phyloP scores from a whole-genome alignment of 2,329 filamentous ascomycete genomes.

The Trichoderma semiorbis region DNA sequence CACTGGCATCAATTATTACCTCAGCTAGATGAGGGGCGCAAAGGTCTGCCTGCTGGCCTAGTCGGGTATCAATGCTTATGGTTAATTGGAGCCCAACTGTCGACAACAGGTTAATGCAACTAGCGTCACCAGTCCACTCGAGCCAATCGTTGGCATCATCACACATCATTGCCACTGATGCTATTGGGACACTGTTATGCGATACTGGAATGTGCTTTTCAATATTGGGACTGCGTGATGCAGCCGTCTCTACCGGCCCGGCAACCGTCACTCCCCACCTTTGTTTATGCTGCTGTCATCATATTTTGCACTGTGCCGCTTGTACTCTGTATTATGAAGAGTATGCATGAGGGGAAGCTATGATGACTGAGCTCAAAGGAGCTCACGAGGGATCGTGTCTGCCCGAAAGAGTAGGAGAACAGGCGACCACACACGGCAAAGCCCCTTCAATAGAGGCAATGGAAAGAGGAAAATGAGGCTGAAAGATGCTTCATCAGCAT shows the following conservation, averaged over 20 bases:
- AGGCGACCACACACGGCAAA: background rate
- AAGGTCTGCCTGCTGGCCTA: conserved; percentile 15
- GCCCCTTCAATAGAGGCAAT: background rate
- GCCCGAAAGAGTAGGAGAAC: background rate
- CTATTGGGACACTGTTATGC: background rate
- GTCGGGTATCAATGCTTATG: conserved; percentile 40
- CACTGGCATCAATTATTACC: background rate
- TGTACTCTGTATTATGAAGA: background rate
- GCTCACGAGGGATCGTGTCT: background rate
- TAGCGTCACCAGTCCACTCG: conserved; percentile 25
- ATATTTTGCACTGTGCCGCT: background rate
- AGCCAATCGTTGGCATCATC: conserved; percentile 1
- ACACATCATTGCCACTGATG: background rate
- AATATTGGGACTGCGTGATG: background rate
- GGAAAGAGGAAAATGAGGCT: background rate
- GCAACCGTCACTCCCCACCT: background rate
- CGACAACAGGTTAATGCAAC: conserved; percentile 23
- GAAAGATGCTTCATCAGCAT: background rate
- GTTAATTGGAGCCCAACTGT: conserved; percentile 37
- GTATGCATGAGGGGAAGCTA: background rate
- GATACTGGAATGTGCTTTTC: background rate
- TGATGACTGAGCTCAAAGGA: background rate
- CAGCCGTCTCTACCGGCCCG: background rate
- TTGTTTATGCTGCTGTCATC: background rate
- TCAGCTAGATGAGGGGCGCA: conserved; percentile 5